Base-by-base conservation (phyloP, 148 eudicot species). In the Chenopodium suecicum region DNA sequence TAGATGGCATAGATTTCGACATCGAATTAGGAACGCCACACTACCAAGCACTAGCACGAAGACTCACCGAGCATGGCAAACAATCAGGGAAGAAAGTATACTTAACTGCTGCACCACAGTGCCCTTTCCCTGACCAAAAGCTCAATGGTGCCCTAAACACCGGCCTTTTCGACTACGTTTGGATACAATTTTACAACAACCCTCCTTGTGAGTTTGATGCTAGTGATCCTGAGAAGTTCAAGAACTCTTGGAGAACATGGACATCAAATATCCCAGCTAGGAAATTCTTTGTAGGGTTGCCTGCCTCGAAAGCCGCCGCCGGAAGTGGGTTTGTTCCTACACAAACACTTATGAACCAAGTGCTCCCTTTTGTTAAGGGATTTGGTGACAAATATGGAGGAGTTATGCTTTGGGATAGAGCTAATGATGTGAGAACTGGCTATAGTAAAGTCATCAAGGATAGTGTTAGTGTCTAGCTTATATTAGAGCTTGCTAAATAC, bases 101-200 rank as follows among this genome's bases (percentile, higher is more conserved):
- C 80, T 29, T 87, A 66, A 65, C 67, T 9, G 89, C 84, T 0
- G 87, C 87, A 6, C 87, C 89, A 1, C 83, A 87, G 22, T 84
- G 87, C 44, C 74, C 78, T 1, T 84, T 79, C 73, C 89, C 82
- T 0, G 85, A 87, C 64, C 50, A 73, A 2, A 23, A 52, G 41
- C 73, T 82, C 23, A 70, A 63, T n/a, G 68, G 58, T 13, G 87
- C 78, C 16, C 77, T 84, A 34, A 66, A 23, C 31, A 80, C 82
- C 16, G 87, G 83, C 8, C 41, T 82, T 17, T 77, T 87, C 13
- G 87, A 87, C 70, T 80, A 64, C 52, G 89, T 87, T 0, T 82
- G 83, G 85, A 32, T 85, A 23, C 86, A 87, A 17, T 87, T 85
- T 10, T 85, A 85, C 80, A 85, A 85, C 80, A 83, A 87, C 66